These are phyloP conservation scores for Excoecaria agallocha DNA, from an alignment of 345 rosid species.

Conservation along the genomic window DNA sequence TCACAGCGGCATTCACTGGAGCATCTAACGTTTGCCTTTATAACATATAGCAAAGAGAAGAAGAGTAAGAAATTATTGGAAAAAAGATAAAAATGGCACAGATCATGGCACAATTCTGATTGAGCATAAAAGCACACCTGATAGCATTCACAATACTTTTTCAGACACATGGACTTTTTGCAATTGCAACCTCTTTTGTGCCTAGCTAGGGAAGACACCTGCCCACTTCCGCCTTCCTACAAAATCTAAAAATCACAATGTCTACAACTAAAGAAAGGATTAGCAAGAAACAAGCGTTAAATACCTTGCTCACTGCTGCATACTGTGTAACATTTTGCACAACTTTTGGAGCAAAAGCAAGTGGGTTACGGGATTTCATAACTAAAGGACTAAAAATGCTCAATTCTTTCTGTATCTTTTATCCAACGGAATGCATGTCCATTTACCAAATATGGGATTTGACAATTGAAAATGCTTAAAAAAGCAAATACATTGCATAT, in stretches of 20 bases:
- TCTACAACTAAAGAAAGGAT: neutral
- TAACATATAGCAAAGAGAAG: constrained; percentile 13
- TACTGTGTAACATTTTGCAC: constrained; percentile 26
- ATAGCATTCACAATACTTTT: constrained; percentile 73
- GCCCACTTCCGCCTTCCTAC: constrained; percentile 41
- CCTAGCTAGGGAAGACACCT: constrained; percentile 45
- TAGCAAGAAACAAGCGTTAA: neutral
- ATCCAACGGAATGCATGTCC: neutral
- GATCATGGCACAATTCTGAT: neutral
- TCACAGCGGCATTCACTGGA: constrained; percentile 64
- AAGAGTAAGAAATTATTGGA: constrained; percentile 10
- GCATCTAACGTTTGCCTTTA: constrained; percentile 59
- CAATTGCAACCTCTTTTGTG: constrained; percentile 70
- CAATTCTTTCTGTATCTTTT: neutral
- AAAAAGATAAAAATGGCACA: neutral
- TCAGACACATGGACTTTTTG: constrained; percentile 62
- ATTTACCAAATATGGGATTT: neutral
- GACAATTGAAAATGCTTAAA: neutral
- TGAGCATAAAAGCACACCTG: constrained; percentile 38
- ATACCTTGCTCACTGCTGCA: constrained; percentile 30
- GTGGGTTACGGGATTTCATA: constrained; percentile 47
- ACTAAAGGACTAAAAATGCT: neutral
- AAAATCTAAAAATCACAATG: constrained; percentile 15
- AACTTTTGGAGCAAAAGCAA: constrained; percentile 64
- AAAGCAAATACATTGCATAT: neutral